Evolutionary conservation across 495 filamentous ascomycete genomes (phyloP), one percentile per base, ranked within the genome.

Genomic region (Penicillium ucsense): DNA sequence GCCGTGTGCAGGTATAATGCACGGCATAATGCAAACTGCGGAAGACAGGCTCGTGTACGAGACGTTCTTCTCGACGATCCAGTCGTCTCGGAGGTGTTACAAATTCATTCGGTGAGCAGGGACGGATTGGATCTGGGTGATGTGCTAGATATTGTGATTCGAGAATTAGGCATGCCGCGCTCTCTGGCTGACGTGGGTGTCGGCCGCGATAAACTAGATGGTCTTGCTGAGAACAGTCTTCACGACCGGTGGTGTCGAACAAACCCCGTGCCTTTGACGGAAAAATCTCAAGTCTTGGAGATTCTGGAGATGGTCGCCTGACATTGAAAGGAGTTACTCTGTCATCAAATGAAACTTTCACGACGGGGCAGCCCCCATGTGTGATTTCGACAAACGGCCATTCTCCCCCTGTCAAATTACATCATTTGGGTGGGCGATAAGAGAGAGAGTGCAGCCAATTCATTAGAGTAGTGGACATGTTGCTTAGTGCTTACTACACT

Each of bases 1-100:
- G 72, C 71, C 5, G 81, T 84, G 4, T 73, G 76, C 59, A 76
- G 77, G 55, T 84, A 66, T 54, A 85, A 84, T 54, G 73, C 72
- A 2, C 52, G 63, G 35, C 57, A 71, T 43, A 68, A 64, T 29
- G 71, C 72, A 28, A 76, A 80, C 45, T 56, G 51, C 6, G 64
- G 64, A 5, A 55, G 70, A 4, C 80, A 84, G 55, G 45, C 57
- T 4, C 60, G 57, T 3, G 68, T 81, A 0, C 59, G 72, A 29
- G 57, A 73, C 1, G 68, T 75, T 31, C 61, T 85, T 12, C 70
- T 75, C 57, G 51, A 60, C n/a, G 68, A 77, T 37, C 46, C 59
- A 0, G 56, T 63, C 0, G 72, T 82, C 0, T 59, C 50, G 0
- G 59, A 65, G 2, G 65, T 75, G 3, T 56, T 83, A 37, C 59